A percentile compares a stretch with the other conserved stretches of the same genome.
Conservation (phyloP, 768 basidiomycete genomes). For the Lactarius tabidus region DNA sequence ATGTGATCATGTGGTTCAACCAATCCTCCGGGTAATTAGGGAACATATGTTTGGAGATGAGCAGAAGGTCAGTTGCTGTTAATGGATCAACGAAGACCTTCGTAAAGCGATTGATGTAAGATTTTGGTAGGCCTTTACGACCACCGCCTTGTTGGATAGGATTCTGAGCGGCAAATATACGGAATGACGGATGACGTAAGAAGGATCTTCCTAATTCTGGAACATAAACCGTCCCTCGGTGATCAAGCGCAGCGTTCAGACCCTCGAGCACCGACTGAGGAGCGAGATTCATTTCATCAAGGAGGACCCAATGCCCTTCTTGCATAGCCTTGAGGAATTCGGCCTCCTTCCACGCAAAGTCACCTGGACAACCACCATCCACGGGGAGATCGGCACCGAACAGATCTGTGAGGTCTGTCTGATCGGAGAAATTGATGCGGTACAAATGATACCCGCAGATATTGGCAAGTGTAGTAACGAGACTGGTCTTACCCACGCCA, state of each 20-base stretch:
- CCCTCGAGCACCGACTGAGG: slow-evolving; percentile 97
- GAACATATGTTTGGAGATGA: slow-evolving; percentile 74
- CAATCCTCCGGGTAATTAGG: slow-evolving; percentile 51
- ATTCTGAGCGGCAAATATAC: slow-evolving; percentile 97
- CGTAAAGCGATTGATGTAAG: slow-evolving; percentile 97
- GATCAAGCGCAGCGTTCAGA: slow-evolving; percentile 92
- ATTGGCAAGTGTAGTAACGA: slow-evolving; percentile 82
- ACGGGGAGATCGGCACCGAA: slow-evolving; percentile 96
- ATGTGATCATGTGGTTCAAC: slow-evolving; percentile 74
- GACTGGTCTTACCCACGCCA: slow-evolving; percentile 96
- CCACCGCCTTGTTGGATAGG: slow-evolving; percentile 95
- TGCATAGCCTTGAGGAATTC: slow-evolving; percentile 92
- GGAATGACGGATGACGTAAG: slow-evolving; percentile 84
- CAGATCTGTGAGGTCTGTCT: slow-evolving; percentile 93
- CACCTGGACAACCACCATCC: slow-evolving; percentile 84
- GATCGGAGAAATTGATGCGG: slow-evolving; percentile 96
- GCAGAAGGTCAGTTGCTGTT: slow-evolving; percentile 65
- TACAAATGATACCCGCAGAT: slow-evolving; percentile 73
- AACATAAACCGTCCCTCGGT: slow-evolving; percentile 90
- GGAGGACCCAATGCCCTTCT: slow-evolving; percentile 94
- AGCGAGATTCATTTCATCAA: slow-evolving; percentile 99
- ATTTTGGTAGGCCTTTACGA: slow-evolving; percentile 94
- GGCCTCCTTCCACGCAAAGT: slow-evolving; percentile 97
- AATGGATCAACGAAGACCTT: slow-evolving; percentile 93
- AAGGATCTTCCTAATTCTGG: slow-evolving; percentile 93